Evolutionary conservation across 2,329 filamentous ascomycete genomes (phyloP).

Genomic region (Botryotinia narcissicola): DNA sequence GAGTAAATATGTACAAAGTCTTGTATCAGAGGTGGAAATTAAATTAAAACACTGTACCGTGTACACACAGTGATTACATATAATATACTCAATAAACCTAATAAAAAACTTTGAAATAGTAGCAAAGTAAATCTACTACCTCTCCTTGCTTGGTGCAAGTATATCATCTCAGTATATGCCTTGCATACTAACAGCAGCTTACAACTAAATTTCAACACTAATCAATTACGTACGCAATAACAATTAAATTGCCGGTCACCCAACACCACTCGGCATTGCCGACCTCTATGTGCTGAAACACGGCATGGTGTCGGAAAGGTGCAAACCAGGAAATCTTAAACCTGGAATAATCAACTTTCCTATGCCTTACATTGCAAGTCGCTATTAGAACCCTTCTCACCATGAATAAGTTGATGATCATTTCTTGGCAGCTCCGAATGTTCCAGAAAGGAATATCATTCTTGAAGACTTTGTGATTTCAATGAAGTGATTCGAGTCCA

Average conservation of each 20-base stretch:
- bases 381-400: not conserved
- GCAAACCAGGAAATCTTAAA: not conserved
- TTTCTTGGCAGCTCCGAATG: not conserved
- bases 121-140: not conserved
- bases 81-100: not conserved
- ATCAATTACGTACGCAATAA: not conserved
- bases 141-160: not conserved
- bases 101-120: not conserved
- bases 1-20: not conserved
- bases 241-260: not conserved
- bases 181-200: not conserved
- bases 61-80: not conserved
- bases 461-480: not conserved
- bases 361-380: not conserved
- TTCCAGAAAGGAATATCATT: not conserved
- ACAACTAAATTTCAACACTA: not conserved
- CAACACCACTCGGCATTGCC: not conserved
- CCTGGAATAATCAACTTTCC: not conserved
- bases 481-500: not conserved
- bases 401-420: not conserved
- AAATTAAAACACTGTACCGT: not conserved
- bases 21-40: not conserved
- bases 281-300: not conserved
- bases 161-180: not conserved
- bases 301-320: not conserved